These are phyloP conservation scores for Russula vinacea DNA, from an alignment of 768 basidiomycete species.

Conservation along the genomic window DNA sequence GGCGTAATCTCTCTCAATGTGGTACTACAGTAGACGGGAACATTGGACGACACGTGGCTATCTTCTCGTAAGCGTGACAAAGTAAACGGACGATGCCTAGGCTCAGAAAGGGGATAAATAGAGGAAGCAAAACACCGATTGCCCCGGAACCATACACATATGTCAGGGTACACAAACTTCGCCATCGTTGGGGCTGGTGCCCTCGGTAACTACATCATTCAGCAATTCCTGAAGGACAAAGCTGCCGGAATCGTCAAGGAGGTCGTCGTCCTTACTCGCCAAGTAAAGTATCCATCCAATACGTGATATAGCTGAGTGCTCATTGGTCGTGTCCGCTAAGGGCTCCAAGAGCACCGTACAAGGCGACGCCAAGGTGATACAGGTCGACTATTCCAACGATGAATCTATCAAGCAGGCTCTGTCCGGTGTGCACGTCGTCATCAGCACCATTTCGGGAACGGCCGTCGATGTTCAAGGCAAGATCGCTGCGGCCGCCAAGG, in stretches of 20 bases:
- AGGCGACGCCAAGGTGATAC: neutral
- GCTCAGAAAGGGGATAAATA: neutral
- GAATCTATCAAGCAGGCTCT: neutral
- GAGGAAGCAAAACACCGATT: neutral
- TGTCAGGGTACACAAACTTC: constrained; percentile 27
- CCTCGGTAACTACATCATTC: constrained; percentile 25
- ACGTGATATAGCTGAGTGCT: too few relatives aligned
- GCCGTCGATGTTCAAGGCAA: neutral
- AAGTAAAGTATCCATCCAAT: constrained; percentile 7
- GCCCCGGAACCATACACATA: neutral
- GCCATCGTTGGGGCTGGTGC: constrained; percentile 27
- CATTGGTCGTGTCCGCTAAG: too few relatives aligned
- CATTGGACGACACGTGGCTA: too few relatives aligned
- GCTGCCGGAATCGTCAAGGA: constrained; percentile 16
- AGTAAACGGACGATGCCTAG: too few relatives aligned
- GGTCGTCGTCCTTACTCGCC: constrained; percentile 26
- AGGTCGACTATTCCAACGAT: neutral
- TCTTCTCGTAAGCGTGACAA: too few relatives aligned
- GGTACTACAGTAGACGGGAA: too few relatives aligned
- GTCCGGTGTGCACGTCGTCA: neutral
- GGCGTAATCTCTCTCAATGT: too few relatives aligned
- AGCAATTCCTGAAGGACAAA: constrained; percentile 21
- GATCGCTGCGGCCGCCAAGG: neutral
- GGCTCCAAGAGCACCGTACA: neutral
- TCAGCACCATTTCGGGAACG: neutral